Evolutionary conservation across 768 basidiomycete species (phyloP), one percentile per base, ranked within the genome.

Genomic region (Punctularia strigosozonata): DNA sequence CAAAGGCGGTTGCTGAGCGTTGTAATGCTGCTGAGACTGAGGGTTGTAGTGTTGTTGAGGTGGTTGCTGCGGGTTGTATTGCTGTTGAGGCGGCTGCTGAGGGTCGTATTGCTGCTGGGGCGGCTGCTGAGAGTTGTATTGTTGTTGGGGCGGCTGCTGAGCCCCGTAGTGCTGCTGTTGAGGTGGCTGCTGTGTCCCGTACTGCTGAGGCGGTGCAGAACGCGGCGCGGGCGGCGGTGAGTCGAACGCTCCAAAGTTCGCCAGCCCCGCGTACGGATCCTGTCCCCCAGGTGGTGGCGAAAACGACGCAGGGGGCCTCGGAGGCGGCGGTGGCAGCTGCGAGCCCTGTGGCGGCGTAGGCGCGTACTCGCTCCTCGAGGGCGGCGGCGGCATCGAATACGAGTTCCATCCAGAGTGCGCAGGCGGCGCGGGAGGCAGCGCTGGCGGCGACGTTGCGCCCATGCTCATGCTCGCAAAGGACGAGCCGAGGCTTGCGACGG

Each of bases 391-490:
- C 41, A 36, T n/a, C 36, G 32, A 30, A 33, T 36, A 25, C 25
- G 55, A 43, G 12, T 47, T 39, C 41, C 60, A 50, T 33, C 53
- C 43, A 48, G 46, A 48, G 26, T 46, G 54, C n/a, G 41, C 46
- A 24, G 58, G 60, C 2, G 56, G 53, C 5, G 55, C 56, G n/a
- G 54, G 58, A 13, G 62, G 58, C 6, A 52, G 52, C 19, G 47
- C 48, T 6, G 59, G 44, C 21, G 52, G 46, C 22, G 40, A 46
- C 32, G 49, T 37, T 14, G 53, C 48, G 30, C 62, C 59, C 34
- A 82, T 37, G 44, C 52, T 74, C 71, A 85, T 71, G 1, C 70
- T 66, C 2, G 72, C 63, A 47, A 85, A 75, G 0, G 73, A 63
- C 4, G 64, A 61, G 44, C 71, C 71, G 19, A 75, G 52, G 34